These are phyloP conservation scores for Rhodotorula glutinis DNA, from an alignment of 1,284 basidiomycete species.

Conservation along the genomic window DNA sequence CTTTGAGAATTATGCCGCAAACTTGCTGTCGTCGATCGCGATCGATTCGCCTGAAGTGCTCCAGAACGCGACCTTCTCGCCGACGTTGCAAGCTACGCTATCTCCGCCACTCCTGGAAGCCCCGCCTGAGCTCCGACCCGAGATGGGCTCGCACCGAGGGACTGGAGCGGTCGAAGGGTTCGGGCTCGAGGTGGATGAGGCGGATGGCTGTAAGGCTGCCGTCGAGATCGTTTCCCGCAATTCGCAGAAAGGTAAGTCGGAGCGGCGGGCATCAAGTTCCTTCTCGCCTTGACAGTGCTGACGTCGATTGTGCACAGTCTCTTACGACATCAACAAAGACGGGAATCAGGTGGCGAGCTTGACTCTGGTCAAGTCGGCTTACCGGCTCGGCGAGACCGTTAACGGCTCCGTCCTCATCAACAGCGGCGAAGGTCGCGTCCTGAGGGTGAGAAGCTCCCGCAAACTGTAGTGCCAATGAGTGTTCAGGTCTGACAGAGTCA, in stretches of 20 bases:
- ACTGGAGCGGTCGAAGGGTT: conserved; percentile 22
- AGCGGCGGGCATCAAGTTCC: neutral
- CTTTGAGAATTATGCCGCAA: conserved; percentile 36
- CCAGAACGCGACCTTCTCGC: conserved; percentile 23
- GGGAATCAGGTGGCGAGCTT: conserved; percentile 79
- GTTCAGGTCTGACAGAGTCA: neutral
- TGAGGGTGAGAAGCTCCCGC: conserved; percentile 60
- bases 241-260: conserved; percentile 70
- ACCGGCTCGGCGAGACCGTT: conserved; percentile 83
- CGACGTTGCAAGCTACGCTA: conserved; percentile 7
- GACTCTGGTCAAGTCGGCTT: conserved; percentile 85
- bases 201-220: conserved; percentile 75
- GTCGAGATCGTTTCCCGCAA: conserved; percentile 86
- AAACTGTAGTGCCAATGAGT: neutral
- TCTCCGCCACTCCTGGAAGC: conserved; percentile 31
- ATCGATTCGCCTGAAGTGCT: conserved; percentile 26
- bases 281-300: neutral
- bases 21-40: conserved; percentile 34
- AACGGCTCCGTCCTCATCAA: conserved; percentile 83
- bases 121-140: conserved; percentile 26
- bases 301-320: conserved; percentile 56
- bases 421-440: conserved; percentile 58
- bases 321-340: conserved; percentile 89
- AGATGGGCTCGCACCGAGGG: conserved; percentile 28
- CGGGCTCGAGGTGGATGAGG: conserved; percentile 52